Evolutionary conservation across 2,329 filamentous ascomycete species (phyloP).

Genomic region (Clarireedia hainanense): DNA sequence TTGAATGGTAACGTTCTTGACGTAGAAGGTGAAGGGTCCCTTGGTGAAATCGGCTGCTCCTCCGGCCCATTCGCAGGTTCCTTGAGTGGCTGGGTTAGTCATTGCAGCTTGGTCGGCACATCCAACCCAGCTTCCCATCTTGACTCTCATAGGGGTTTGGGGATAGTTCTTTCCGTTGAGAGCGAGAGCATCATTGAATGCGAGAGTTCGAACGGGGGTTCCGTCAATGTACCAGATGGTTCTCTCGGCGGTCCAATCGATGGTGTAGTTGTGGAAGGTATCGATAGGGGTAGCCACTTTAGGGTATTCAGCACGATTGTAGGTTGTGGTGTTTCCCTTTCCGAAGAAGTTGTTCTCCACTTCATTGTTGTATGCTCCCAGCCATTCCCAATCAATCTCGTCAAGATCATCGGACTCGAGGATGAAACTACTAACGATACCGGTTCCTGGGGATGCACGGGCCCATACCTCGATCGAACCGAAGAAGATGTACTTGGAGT

Average conservation of each 20-base stretch:
- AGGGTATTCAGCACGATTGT: constrained; percentile 37
- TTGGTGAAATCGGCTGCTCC: constrained; percentile 41
- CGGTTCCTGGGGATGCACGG: constrained; percentile 39
- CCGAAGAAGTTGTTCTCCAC: constrained; percentile 47
- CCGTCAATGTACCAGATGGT: constrained; percentile 54
- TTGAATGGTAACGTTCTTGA: constrained; percentile 41
- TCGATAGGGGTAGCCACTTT: constrained; percentile 29
- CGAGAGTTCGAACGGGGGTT: constrained; percentile 37
- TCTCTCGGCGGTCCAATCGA: constrained; percentile 56
- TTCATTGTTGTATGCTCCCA: constrained; percentile 27
- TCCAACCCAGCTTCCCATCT: constrained; percentile 50
- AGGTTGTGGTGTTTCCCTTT: constrained; percentile 45
- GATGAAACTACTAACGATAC: constrained; percentile 42
- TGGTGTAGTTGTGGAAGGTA: constrained; percentile 53
- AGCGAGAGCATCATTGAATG: constrained; percentile 37
- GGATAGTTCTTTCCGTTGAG: constrained; percentile 50
- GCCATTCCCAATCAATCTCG: constrained; percentile 44
- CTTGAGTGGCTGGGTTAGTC: constrained; percentile 38
- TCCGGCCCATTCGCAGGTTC: constrained; percentile 61
- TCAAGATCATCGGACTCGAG: constrained; percentile 43
- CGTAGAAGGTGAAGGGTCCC: constrained; percentile 43
- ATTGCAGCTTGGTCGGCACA: constrained; percentile 29
- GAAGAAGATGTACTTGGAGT: constrained; percentile 45
- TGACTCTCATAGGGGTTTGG: constrained; percentile 62
- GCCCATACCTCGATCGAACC: constrained; percentile 41